Base-by-base conservation (phyloP, 2,329 filamentous ascomycete species). In the Clarireedia monteithiana region DNA sequence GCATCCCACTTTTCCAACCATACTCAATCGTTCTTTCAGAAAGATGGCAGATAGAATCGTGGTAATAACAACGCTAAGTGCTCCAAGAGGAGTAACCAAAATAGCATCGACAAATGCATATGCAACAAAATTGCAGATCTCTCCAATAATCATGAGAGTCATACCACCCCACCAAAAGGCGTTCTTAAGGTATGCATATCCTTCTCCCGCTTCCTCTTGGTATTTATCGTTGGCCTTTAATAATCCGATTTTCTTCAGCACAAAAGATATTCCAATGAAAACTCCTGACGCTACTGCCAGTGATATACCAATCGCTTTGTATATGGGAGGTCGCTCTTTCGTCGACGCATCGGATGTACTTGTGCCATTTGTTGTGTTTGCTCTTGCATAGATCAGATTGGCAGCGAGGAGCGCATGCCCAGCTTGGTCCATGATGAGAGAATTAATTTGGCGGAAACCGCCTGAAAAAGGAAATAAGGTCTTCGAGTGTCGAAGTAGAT, bases 101-200 rank as follows among this genome's bases (percentile, higher is more conserved):
- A 97, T 96, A 59, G 92, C 92, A 71, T 97, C 94, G 60, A 94
- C 94, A 66, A 97, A 97, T 56, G 91, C 89, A 69, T 97, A 97
- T 53, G 94, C 94, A 69, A 92, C 89, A 70, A 97, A 95, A 73
- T 99, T 99, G 81, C 90, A 95, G 56, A 96, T 83, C 72, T 99
- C 94, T 64, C 94, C 94, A 45, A 97, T 66, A 64, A 97, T 96
- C 94, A 99, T 97, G 58, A 97, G 79, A 0, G 77, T 91, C 94
- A 99, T 97, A 64, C 94, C 94, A 1, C 76, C 72, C 94, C 94
- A 99, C 94, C 94, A 99, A 76, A 82, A 96, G 20, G 77, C 77
- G 67, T 97, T 97, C 75, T 95, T 96, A 65, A 99, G 82, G 70
- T 97, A 99, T 60, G 92, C 91, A 71, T 97, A 97, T 56, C 94